A percentile compares a stretch with the other conserved stretches of the same genome.
These are phyloP conservation scores for Kuraishia ogatae DNA, from an alignment of 805 yeast species.

Conservation along the genomic window DNA sequence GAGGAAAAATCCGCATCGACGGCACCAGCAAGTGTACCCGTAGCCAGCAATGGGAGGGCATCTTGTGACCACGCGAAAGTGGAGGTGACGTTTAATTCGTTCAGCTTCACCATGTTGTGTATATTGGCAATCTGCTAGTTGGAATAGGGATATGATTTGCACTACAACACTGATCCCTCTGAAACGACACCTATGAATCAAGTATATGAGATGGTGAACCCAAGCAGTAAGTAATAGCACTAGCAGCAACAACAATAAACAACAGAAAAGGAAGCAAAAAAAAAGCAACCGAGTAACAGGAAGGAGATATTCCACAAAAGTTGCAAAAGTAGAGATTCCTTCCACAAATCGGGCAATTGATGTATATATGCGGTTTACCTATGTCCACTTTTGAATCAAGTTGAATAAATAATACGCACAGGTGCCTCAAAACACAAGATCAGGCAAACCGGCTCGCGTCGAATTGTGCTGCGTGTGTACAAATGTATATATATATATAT, in stretches of 20 bases:
- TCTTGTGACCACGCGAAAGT: conserved; percentile 95
- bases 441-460: not conserved
- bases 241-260: not conserved
- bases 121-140: not conserved
- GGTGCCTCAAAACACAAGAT: not conserved
- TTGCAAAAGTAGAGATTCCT: not conserved
- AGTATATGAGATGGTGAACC: not conserved
- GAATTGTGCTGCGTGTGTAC: not conserved
- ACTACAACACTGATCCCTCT: not conserved
- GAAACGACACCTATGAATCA: not conserved
- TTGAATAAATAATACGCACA: not conserved
- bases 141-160: not conserved
- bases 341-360: not conserved
- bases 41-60: conserved; percentile 64
- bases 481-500: not conserved
- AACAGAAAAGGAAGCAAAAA: not conserved
- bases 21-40: conserved; percentile 96
- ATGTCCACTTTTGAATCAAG: not conserved
- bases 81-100: conserved; percentile 78
- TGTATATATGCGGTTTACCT: not conserved
- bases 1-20: conserved; percentile 83
- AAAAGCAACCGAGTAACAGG: not conserved
- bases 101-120: conserved; percentile 61
- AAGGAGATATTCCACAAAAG: not conserved
- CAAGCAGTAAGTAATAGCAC: no score